Base-by-base conservation (phyloP, 1,284 basidiomycete genomes). In the Cutaneotrichosporon daszewskae region DNA sequence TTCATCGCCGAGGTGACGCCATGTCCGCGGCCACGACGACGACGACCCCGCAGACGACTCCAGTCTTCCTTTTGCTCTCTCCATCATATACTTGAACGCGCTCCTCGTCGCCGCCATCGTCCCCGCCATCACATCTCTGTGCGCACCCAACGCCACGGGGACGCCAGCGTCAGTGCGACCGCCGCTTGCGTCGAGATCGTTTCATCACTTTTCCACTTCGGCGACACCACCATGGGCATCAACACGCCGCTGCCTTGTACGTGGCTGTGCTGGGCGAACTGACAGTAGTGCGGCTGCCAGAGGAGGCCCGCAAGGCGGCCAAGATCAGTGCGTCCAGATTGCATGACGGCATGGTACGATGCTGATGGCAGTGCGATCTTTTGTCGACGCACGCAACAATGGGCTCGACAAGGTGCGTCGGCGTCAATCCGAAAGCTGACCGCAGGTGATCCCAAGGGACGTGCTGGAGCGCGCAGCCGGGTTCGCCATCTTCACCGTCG, bases 401-500 rank as follows among this genome's bases (percentile, higher is more conserved):
- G 72, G 71, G 3, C 55, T 74, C 14, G 73, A 74, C 55, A 72
- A 72, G 52, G 68, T 66, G 20, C 8, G 58, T 55, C 11, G n/a
- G n/a, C n/a, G n/a, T n/a, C n/a, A n/a, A n/a, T n/a, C n/a, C n/a
- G n/a, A n/a, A n/a, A 8, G 20, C 44, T 54, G 17, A 53, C 33
- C n/a, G 27, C 35, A 67, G 57, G 62, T 76, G 48, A 66, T 77
- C 32, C 75, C 75, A 1, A 62, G 68, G 8, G 49, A 43, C 14
- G 60, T 71, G 1, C 54, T 69, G 3, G 65, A 67, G 36, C 45
- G 50, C 26, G 68, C 68, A 0, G 72, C 71, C 31, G 79, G 78
- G 2, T 78, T 79, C 48, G 76, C 75, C 19, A 75, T 78, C 54
- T 76, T 73, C 56, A 74, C 74, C 10, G 73, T 75, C 72, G 84